A percentile compares a stretch with the other conserved stretches of the same genome.
Conservation (phyloP, 164 flowering plant species). For the Annona squamosa region DNA sequence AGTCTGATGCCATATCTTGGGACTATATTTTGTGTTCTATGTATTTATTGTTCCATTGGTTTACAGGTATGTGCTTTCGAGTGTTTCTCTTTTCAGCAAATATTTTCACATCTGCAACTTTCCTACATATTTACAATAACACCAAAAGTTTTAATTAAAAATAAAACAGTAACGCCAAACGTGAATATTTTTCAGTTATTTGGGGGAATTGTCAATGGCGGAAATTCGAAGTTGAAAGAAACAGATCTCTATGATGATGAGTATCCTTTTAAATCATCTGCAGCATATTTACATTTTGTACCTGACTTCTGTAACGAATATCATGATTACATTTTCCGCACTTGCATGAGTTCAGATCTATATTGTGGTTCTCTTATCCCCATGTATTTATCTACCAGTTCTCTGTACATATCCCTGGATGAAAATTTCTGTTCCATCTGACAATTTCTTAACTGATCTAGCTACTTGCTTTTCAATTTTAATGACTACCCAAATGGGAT, state of each 20-base stretch:
- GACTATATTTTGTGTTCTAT: conserved; percentile 71
- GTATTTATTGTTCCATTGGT: conserved; percentile 88
- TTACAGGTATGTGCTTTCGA: conserved; percentile 53
- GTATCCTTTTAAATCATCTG: conserved; percentile 56
- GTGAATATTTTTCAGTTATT: conserved; percentile 41
- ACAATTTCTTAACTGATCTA: conserved; percentile 49
- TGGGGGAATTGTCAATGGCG: conserved; percentile 88
- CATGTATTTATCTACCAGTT: background rate
- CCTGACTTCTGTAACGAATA: background rate
- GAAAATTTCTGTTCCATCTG: background rate
- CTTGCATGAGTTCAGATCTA: background rate
- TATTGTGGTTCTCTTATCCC: background rate
- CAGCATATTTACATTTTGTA: background rate
- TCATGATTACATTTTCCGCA: background rate
- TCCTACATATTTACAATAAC: too few species aligned
- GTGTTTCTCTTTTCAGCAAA: background rate
- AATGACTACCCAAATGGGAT: conserved; percentile 97
- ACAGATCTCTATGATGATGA: conserved; percentile 66
- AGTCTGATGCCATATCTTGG: conserved; percentile 97
- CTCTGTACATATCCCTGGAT: background rate
- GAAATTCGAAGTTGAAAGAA: conserved; percentile 48
- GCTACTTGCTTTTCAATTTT: conserved; percentile 91
- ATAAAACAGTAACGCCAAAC: too few species aligned
- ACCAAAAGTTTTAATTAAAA: too few species aligned
- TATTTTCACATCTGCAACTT: background rate